Evolutionary conservation across 2,329 filamentous ascomycete species (phyloP), one percentile per base, ranked within the genome.

Genomic region (Exophiala mesophila): DNA sequence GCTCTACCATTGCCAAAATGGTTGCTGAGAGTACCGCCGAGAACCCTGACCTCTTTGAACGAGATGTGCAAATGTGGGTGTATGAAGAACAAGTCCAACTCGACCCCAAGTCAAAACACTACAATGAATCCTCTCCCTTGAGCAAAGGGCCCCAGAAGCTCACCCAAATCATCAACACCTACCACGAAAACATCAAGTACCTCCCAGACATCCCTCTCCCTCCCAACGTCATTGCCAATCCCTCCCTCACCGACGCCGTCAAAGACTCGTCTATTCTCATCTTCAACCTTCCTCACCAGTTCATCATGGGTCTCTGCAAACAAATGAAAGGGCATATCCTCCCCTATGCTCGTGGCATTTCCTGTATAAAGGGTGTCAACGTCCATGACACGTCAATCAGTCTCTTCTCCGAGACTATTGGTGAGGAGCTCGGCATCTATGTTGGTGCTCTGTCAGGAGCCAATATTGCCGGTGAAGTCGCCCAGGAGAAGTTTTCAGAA

Each of bases 101-200:
- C 30, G 69, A 85, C 9, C 74, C 82, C 57, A 74, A 76, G 51
- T 90, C 85, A 36, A 80, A 78, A 55, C 76, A 88, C 68, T 88
- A 88, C 72, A 74, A 85, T 57, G 59, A 76, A 15, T 67, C 74
- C 45, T 72, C 69, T 17, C 66, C 73, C 34, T 58, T 76, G 26
- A 76, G 77, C 59, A 75, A 78, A 50, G 73, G 79, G 51, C 78
- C 83, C 3, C 85, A 92, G 64, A 95, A 95, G 70, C 82, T 98
- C 64, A 95, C 92, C 5, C 66, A 79, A 38, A 68, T 98, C 56
- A 95, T 98, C 78, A 98, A 98, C 73, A 77, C 75, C 32, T 70
- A 85, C 59, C 89, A 97, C 70, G 92, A 98, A 72, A 98, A 98
- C 67, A 76, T 95, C 70, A 98, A 97, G 69, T 98, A 98, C 70